These are phyloP conservation scores for Zygoascus biomembranicola DNA, from an alignment of 805 yeast genomes.

Conservation along the genomic window DNA sequence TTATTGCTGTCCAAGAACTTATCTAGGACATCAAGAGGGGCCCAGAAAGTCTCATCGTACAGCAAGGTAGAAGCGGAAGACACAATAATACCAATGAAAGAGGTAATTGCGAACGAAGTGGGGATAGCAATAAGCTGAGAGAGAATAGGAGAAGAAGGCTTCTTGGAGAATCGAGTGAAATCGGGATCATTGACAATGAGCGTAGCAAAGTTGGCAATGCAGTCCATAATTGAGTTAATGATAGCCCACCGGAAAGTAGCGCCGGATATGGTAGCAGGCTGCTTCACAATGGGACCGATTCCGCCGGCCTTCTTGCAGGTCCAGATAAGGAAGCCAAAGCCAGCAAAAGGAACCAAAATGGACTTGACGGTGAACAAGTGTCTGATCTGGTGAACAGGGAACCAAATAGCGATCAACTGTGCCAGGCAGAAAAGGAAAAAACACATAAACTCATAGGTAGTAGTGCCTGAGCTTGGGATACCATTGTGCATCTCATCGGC, in stretches of 20 bases:
- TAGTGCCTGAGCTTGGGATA: slow-evolving; percentile 50
- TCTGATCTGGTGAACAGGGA: slow-evolving; percentile 74
- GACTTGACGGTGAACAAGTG: slow-evolving; percentile 82
- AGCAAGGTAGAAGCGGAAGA: slow-evolving; percentile 66
- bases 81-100: slow-evolving; percentile 77
- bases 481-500: slow-evolving; percentile 35
- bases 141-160: slow-evolving; percentile 41
- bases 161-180: slow-evolving; percentile 73
- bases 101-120: slow-evolving; percentile 66
- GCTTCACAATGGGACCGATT: slow-evolving; percentile 61
- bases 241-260: slow-evolving; percentile 76
- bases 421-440: slow-evolving; percentile 78
- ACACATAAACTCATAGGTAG: slow-evolving; percentile 63
- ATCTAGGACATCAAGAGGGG: slow-evolving; percentile 69
- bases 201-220: slow-evolving; percentile 83
- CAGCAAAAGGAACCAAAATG: slow-evolving; percentile 70
- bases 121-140: slow-evolving; percentile 65
- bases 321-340: slow-evolving; percentile 79
- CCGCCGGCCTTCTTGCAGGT: slow-evolving; percentile 73
- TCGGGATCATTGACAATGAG: slow-evolving; percentile 83
- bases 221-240: slow-evolving; percentile 66
- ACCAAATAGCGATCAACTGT: slow-evolving; percentile 71
- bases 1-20: slow-evolving; percentile 44
- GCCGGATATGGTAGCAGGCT: slow-evolving; percentile 45
- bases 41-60: slow-evolving; percentile 70